Evolutionary conservation across 73 alveolate genomes (phyloP).

Genomic region (Paramecium bursaria): DNA sequence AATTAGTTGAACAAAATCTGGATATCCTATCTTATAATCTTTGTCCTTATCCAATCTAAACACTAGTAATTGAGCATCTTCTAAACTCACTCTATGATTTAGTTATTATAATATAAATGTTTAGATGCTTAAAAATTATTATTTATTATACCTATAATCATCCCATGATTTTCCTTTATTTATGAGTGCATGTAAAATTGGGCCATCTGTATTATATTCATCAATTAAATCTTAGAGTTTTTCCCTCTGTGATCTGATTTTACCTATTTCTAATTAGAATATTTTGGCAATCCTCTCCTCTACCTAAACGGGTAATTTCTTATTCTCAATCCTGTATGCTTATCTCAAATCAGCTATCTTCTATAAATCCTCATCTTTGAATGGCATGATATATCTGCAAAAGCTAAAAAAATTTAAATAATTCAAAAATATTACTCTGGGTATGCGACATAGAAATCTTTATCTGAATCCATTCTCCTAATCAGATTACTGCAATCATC

Average conservation of each 20-base stretch:
- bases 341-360: not conserved
- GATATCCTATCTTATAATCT: conserved; percentile 17
- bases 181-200: not conserved
- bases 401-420: not conserved
- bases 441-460: conserved; percentile 13
- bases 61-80: not conserved
- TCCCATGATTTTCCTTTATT: conserved; percentile 28
- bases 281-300: not conserved
- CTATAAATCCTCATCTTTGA: not conserved
- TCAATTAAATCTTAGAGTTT: not conserved
- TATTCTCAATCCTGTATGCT: not conserved
- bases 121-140: not conserved
- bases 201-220: not conserved
- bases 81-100: not conserved
- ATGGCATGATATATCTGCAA: conserved; percentile 9
- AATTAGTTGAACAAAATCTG: conserved; percentile 9
- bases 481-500: not conserved
- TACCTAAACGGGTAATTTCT: not conserved
- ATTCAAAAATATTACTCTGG: conserved; percentile 1
- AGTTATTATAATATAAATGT: not conserved
- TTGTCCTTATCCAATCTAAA: conserved; percentile 13
- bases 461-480: conserved; percentile 16
- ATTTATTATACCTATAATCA: not conserved
- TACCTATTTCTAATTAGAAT: conserved; percentile 3
- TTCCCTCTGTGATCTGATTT: not conserved